Conservation (phyloP, 1,284 basidiomycete genomes). For the Austroboletus olivaceoglutinosus region DNA sequence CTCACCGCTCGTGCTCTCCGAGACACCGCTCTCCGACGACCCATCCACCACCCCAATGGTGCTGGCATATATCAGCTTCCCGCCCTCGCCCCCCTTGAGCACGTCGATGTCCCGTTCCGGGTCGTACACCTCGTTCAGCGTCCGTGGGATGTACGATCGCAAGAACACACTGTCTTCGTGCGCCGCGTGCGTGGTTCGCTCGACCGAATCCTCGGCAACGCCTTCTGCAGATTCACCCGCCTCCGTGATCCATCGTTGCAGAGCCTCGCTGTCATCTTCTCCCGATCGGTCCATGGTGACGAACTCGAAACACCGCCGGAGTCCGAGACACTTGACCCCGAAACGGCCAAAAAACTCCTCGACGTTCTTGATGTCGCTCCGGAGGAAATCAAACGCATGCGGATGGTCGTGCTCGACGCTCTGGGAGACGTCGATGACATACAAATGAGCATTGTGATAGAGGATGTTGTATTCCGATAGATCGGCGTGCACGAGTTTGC, state of each 20-base stretch:
- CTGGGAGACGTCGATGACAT: slow-evolving; percentile 98
- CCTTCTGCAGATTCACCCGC: slow-evolving; percentile 25
- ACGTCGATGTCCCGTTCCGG: slow-evolving; percentile 86
- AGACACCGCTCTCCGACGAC: slow-evolving; percentile 22
- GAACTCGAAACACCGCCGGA: slow-evolving; percentile 87
- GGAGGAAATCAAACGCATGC: slow-evolving; percentile 92
- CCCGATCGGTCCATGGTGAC: slow-evolving; percentile 61
- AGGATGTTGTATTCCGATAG: slow-evolving; percentile 98
- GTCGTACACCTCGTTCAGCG: slow-evolving; percentile 87
- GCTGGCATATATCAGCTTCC: slow-evolving; percentile 80
- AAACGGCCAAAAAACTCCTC: slow-evolving; percentile 88
- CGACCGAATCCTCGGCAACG: slow-evolving; percentile 14
- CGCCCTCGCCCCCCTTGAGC: slow-evolving; percentile 66
- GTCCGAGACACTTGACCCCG: slow-evolving; percentile 76
- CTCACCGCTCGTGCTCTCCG: slow-evolving; percentile 23
- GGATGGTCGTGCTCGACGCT: slow-evolving; percentile 99
- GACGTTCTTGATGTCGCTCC: slow-evolving; percentile 88
- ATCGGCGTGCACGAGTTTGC: slow-evolving; percentile 96
- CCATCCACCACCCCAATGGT: slow-evolving; percentile 72
- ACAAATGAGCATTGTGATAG: slow-evolving; percentile 78
- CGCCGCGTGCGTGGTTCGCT: slow-evolving; percentile 13
- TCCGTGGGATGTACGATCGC: slow-evolving; percentile 89
- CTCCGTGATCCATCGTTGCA: slow-evolving; percentile 54
- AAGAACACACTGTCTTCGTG: slow-evolving; percentile 88
- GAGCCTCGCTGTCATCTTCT: slow-evolving; percentile 41